Evolutionary conservation across 441 rosid genomes (phyloP).

Genomic region (Jatropha multifida): DNA sequence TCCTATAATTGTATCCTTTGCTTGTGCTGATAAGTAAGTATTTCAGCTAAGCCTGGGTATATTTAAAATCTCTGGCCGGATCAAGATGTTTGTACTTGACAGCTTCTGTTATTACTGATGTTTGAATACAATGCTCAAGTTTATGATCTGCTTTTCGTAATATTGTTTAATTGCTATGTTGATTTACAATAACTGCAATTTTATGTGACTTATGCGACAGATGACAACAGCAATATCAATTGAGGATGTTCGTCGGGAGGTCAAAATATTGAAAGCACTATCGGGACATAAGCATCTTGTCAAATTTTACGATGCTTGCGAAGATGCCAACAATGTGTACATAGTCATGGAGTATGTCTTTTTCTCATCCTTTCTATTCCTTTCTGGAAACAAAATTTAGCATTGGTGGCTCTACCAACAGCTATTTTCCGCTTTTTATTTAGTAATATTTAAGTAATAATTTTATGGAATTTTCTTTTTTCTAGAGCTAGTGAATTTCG

Average conservation of each 20-base stretch:
- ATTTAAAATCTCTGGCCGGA: not conserved
- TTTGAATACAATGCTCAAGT: not conserved
- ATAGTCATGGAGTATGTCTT: conserved; percentile 95
- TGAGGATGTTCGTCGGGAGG: conserved; percentile 97
- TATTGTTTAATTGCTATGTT: conserved; percentile 10
- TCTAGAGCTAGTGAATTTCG: not conserved
- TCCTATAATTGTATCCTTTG: not conserved
- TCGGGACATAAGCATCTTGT: conserved; percentile 88
- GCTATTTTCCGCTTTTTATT: not conserved
- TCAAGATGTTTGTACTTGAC: not conserved
- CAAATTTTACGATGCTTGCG: conserved; percentile 85
- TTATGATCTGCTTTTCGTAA: not conserved
- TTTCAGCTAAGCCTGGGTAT: not conserved
- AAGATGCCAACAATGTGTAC: conserved; percentile 91
- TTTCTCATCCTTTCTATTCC: conserved; percentile 28
- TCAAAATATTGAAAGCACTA: conserved; percentile 73
- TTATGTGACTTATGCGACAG: conserved; percentile 44
- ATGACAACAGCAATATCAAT: conserved; percentile 95
- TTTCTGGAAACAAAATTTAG: conserved; percentile 11
- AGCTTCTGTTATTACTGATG: not conserved
- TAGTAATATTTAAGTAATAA: not conserved
- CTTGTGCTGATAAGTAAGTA: not conserved
- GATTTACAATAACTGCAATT: conserved; percentile 13
- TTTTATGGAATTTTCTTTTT: not conserved
- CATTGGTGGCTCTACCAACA: conserved; percentile 12